Percentiles rank a stretch among this genome's conserved stretches.
Evolutionary conservation across 2,329 filamentous ascomycete species (phyloP).

Genomic region (Coniosporium tulheliwenetii): DNA sequence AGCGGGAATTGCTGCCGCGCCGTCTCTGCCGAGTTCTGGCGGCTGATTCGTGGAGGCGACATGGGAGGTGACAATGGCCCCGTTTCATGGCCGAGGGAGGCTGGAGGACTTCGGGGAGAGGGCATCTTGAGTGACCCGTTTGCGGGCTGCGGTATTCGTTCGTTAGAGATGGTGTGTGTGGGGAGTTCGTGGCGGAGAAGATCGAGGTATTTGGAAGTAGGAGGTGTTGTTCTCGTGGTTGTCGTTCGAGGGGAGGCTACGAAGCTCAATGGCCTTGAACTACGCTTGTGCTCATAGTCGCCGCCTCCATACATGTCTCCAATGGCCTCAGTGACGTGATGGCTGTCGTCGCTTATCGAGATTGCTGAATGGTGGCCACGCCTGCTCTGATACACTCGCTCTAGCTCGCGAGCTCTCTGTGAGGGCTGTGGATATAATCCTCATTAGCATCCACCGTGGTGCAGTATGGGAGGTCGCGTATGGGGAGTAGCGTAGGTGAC

Average conservation of each 20-base stretch:
- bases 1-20: slow-evolving; percentile 41
- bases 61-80: slow-evolving; percentile 6
- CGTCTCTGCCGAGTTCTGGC: slow-evolving; percentile 14
- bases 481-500: too few species aligned
- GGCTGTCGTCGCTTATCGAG: slow-evolving; percentile 72
- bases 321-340: slow-evolving; percentile 90
- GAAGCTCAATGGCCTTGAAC: slow-evolving; percentile 61
- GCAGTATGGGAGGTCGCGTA: too few species aligned
- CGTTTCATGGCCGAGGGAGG: slow-evolving; percentile 9
- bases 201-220: slow-evolving; percentile 11
- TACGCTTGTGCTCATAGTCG: slow-evolving; percentile 23
- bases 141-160: slow-evolving; percentile 9
- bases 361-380: slow-evolving; percentile 45
- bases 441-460: too few species aligned
- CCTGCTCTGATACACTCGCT: slow-evolving; percentile 32
- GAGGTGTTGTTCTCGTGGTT: slow-evolving; percentile 15
- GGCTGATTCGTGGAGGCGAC: slow-evolving; percentile 23
- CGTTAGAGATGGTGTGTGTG: slow-evolving; percentile 19
- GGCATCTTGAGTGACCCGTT: slow-evolving; percentile 7
- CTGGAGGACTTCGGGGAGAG: slow-evolving; percentile 3
- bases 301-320: slow-evolving; percentile 72
- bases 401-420: slow-evolving; percentile 27
- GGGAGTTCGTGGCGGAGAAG: slow-evolving; percentile 7
- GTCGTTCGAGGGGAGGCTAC: slow-evolving; percentile 42
- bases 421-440: slow-evolving; percentile 13